Evolutionary conservation across 805 yeast genomes (phyloP), one percentile per base, ranked within the genome.

Genomic region (Blastobotrys americana): DNA sequence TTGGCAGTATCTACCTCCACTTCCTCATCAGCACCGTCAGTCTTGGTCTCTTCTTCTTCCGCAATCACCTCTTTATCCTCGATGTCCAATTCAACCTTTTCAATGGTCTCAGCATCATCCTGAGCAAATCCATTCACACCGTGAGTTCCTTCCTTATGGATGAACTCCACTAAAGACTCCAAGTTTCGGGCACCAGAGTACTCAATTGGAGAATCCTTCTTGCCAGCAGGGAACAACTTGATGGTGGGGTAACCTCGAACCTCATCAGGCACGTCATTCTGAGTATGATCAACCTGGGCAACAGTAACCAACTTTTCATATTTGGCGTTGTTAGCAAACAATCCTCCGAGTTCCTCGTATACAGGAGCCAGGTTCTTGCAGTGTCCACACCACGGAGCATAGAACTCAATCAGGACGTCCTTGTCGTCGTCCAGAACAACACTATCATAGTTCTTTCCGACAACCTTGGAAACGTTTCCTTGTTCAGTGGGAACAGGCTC

Each of bases 331-430:
- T 72, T 64, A 48, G 69, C 71, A 66, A 74, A 84, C 44, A 82
- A 57, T 41, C 70, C 80, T 42, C 90, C 97, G 53, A 93, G 76
- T 62, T 89, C 93, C 63, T 85, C 94, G 72, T 80, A 90, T 47
- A 72, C 73, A 67, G 96, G 96, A 16, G 86, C 94, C 52, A 86
- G 69, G 41, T 74, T 77, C 72, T 89, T 87, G 74, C 97, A 89
- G 70, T 89, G 93, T 15, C 96, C 96, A 73, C 97, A 89, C 97
- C 97, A 90, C 63, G 97, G 94, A 40, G 97, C 97, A 61, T 85
- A 89, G 69, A 89, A 90, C 71, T 86, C 84, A 51, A 86, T 85
- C 50, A 87, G 72, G 6, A 89, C 75, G 55, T 80, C 82, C 70
- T 82, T 83, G 27, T 75, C 79, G 4, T 82, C 73, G 38, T 77